Evolutionary conservation across 1,284 basidiomycete genomes (phyloP).

Genomic region (Ceratobasidium sp.): DNA sequence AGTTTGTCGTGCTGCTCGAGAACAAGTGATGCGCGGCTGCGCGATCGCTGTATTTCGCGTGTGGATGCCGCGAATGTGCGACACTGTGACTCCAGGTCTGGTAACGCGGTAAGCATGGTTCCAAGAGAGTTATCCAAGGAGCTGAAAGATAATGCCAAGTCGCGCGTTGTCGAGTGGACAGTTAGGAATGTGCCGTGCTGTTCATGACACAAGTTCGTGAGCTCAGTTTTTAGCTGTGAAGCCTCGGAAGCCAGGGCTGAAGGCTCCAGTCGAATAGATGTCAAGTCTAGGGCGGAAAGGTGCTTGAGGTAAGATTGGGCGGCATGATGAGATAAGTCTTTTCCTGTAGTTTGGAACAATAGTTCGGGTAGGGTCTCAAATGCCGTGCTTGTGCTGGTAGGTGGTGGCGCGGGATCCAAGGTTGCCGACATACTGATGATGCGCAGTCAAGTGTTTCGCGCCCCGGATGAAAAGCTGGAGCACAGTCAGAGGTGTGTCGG

Average conservation of each 20-base stretch:
- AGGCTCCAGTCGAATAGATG: conserved; percentile 76
- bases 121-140: conserved; percentile 75
- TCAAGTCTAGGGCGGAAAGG: conserved; percentile 71
- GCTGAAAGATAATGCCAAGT: conserved; percentile 71
- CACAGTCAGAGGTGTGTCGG: neutral
- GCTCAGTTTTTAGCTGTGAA: conserved; percentile 83
- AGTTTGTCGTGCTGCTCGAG: conserved; percentile 92
- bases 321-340: conserved; percentile 27
- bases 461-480: neutral
- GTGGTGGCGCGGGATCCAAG: neutral
- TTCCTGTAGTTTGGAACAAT: conserved; percentile 24
- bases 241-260: conserved; percentile 79
- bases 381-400: neutral
- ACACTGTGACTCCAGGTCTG: conserved; percentile 75
- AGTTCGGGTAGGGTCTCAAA: conserved; percentile 37
- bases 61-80: conserved; percentile 70
- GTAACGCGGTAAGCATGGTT: conserved; percentile 72
- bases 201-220: conserved; percentile 87
- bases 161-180: conserved; percentile 76
- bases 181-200: conserved; percentile 90
- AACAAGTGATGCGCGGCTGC: conserved; percentile 79
- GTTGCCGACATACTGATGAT: conserved; percentile 5
- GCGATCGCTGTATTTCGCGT: conserved; percentile 67
- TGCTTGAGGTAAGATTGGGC: conserved; percentile 65
- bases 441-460: neutral